These are phyloP conservation scores for Termitomyces sp. DNA, from an alignment of 768 basidiomycete genomes.

Conservation along the genomic window DNA sequence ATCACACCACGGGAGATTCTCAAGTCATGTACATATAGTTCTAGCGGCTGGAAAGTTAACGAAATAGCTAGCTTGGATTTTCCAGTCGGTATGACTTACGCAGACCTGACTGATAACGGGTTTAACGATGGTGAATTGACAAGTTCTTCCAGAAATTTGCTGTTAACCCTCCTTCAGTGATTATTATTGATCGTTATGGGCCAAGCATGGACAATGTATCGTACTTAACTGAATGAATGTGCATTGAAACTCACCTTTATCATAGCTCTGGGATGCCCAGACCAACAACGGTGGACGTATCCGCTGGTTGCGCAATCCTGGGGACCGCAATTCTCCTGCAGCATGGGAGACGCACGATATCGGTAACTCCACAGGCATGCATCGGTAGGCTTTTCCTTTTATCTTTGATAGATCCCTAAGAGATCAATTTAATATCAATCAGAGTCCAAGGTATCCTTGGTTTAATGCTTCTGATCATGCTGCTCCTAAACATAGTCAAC, in stretches of 20 bases:
- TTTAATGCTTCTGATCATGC: not conserved
- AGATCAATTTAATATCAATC: not conserved
- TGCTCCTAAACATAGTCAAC: not conserved
- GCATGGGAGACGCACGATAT: not conserved
- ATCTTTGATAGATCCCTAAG: too few relatives aligned
- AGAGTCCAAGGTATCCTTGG: not conserved
- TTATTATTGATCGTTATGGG: not conserved
- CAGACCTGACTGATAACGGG: not conserved
- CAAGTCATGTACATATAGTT: not conserved
- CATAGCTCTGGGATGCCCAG: not conserved
- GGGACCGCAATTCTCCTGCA: not conserved
- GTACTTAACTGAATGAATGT: not conserved
- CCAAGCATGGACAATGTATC: not conserved
- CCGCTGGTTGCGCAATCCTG: not conserved
- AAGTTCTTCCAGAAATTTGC: not conserved
- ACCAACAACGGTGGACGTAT: not conserved
- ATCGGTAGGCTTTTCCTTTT: not conserved
- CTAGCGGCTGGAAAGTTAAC: not conserved
- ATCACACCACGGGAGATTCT: too few relatives aligned
- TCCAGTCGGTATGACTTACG: not conserved
- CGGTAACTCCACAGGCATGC: not conserved
- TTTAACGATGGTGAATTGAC: not conserved
- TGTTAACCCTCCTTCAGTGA: not conserved
- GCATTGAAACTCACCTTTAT: not conserved
- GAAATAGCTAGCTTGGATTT: not conserved